Evolutionary conservation across 2,329 filamentous ascomycete genomes (phyloP), one percentile per base, ranked within the genome.

Genomic region (Septoria linicola): DNA sequence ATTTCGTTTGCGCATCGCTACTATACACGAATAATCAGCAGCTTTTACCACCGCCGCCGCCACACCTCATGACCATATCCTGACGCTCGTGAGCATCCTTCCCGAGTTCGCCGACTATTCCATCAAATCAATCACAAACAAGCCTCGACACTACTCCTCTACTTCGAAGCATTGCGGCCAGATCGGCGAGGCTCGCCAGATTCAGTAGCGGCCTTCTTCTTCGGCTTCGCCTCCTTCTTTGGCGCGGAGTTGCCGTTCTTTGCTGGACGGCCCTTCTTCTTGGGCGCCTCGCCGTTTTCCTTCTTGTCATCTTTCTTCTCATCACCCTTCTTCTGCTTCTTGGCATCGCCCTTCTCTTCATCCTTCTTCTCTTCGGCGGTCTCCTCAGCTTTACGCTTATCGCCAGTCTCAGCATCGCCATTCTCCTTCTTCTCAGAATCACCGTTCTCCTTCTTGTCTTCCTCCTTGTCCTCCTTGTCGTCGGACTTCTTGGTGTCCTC

Each of bases 131-230:
- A 39, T 39, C 36, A 16, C 17, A 16, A 21, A 5, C 36, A 21
- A 13, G 19, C 13, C 36, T 16, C 4, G 36, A 11, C 36, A 21
- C 17, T 39, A 17, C 8, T 17, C 35, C 35, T 6, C 35, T 49
- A 60, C 61, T 64, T 61, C 16, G 51, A 55, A 17, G 52, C 57
- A 57, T 73, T 73, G 51, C 75, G 67, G 20, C 67, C 69, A 41
- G 73, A 76, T 47, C 75, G 72, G 50, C 75, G 65, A 21, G 75
- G 75, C 66, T 75, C 68, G 36, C 75, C 75, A 48, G 71, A 68
- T 43, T 70, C 74, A 23, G 75, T 77, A 8, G 75, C 74, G 27
- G 75, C 73, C 60, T 72, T 72, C 57, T 68, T 71, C 67, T 76
- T 76, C 66, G 75, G 74, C 60, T 73, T 66, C 16, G 42, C 44